These are phyloP conservation scores for Sclerotiophoma versabilis DNA, from an alignment of 2,329 filamentous ascomycete genomes.

Conservation along the genomic window DNA sequence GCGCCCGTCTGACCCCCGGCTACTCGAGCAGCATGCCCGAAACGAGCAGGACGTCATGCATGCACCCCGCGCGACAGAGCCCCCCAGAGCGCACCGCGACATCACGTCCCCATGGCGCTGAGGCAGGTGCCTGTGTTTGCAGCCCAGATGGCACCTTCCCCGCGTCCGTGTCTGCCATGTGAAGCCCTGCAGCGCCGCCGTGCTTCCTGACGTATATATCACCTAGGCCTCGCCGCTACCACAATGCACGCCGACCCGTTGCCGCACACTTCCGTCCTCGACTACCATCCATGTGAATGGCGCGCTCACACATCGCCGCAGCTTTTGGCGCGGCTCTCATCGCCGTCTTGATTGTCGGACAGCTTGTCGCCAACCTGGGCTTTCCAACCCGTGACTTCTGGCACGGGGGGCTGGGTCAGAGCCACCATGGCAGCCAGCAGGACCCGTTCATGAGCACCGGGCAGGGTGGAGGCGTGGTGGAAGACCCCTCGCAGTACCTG, in stretches of 20 bases:
- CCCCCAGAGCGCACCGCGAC: not conserved
- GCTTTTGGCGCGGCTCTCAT: conserved; percentile 47
- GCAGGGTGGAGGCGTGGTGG: conserved; percentile 34
- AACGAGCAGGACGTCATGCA: too few species aligned
- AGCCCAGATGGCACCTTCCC: not conserved
- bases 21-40: too few species aligned
- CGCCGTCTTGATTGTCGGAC: conserved; percentile 42
- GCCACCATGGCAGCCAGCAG: conserved; percentile 30
- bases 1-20: too few species aligned
- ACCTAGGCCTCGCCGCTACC: not conserved
- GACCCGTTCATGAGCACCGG: conserved; percentile 37
- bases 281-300: conserved; percentile 42
- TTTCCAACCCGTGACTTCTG: conserved; percentile 48
- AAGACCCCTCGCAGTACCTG: conserved; percentile 61
- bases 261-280: conserved; percentile 26
- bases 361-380: conserved; percentile 45
- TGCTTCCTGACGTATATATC: conserved; percentile 9
- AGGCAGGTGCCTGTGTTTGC: not conserved
- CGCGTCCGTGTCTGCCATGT: not conserved
- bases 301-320: conserved; percentile 49
- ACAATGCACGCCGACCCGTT: not conserved
- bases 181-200: not conserved
- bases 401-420: conserved; percentile 40
- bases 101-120: not conserved
- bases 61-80: not conserved